Evolutionary conservation across 805 yeast species (phyloP), one percentile per base, ranked within the genome.

Genomic region (Kodamaea nitidulidarum): DNA sequence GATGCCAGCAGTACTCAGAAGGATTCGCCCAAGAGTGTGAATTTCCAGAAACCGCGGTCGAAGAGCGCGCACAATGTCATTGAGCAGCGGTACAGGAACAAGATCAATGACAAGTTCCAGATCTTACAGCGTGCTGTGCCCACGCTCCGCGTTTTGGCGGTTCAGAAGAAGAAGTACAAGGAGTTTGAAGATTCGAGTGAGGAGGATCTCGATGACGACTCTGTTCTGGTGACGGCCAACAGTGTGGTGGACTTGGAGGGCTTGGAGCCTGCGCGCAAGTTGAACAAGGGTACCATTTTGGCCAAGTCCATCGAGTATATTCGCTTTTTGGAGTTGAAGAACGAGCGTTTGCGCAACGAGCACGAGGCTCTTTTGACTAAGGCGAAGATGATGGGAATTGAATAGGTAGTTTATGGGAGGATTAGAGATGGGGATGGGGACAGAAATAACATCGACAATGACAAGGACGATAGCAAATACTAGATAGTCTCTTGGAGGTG

Each of bases 221-320:
- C 30, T 15, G 24, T 27, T 4, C 18, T 20, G n/a, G 27, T 30
- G 25, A 37, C 34, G 20, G 35, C 21, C 9, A 41, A 32, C 12
- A 41, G 21, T 4, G 35, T 18, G n/a, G 38, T 41, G 11, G 81
- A 78, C 39, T 62, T 84, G 16, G 93, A 84, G 46, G 95, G 93
- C 2, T 67, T 84, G 24, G 71, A 81, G 15, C 93, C 93, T 0
- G 88, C 90, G 7, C 61, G 76, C 24, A 84, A 84, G 55, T 65
- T 86, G 40, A 84, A 84, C 58, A 85, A 85, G 59, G 93, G 91
- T 10, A 81, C 82, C 20, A 83, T 85, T 10, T 64, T 85, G 38
- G 71, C 86, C 27, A 85, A 85, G 53, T 86, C 90, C 7, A 80
- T 87, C 1, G 95, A 85, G 60, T 86, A 86, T 57, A 85, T 85